Evolutionary conservation across 2,329 filamentous ascomycete genomes (phyloP), one percentile per base, ranked within the genome.

Genomic region (Fusarium continuum): DNA sequence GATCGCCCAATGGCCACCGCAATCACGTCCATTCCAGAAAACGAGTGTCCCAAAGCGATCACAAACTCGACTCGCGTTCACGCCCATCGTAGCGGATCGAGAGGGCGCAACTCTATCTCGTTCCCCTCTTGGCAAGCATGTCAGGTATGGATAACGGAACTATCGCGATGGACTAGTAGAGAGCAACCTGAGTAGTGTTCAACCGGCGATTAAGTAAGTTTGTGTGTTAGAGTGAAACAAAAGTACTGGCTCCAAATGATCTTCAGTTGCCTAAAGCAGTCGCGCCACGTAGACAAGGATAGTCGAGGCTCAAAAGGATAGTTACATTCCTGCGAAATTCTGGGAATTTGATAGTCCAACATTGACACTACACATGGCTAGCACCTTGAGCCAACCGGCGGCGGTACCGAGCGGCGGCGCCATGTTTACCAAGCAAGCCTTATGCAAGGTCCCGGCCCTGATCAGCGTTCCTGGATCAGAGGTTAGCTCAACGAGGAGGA

Each of bases 381-480:
- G 26, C 41, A 44, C 28, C 23, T 59, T 59, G n/a, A n/a, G n/a
- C n/a, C n/a, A n/a, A n/a, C n/a, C n/a, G n/a, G 44, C 54, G 54
- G 55, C 54, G 50, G 34, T 13, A n/a, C 8, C 16, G 28, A 14
- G 20, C 22, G 1, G 20, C 26, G 39, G 29, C 11, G 23, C 49
- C 31, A 25, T 31, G 4, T 8, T 16, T 26, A 5, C 39, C 26
- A 29, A 34, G 6, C 19, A 36, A 25, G 23, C 17, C 9, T 36
- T 29, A 53, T 59, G 54, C 32, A 29, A n/a, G 38, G 55, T 35
- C 55, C 55, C 55, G 54, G 10, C 39, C 46, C 14, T 31, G 28
- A 55, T 20, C 39, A 40, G 23, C 54, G 54, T 59, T 59, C 55
- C 55, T 59, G 41, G 14, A 26, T 43, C 8, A 9, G 5, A 4